Base-by-base conservation (phyloP, 495 filamentous ascomycete species). In the Penicillium daleae region DNA sequence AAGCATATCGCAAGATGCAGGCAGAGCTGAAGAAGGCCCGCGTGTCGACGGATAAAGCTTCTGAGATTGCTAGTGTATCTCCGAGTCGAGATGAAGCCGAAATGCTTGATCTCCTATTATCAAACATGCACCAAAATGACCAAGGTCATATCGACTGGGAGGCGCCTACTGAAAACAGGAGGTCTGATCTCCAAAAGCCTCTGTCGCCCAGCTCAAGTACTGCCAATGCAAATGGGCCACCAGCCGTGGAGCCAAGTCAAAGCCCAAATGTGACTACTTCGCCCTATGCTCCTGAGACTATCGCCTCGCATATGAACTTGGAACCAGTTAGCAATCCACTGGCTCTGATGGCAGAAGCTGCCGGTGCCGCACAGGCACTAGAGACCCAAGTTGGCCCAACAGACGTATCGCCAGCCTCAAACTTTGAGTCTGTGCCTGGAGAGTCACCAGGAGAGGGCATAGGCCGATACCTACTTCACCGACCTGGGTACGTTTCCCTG, bases 291-390 rank as follows among this genome's bases (percentile, higher is more conserved):
- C 48, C 48, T 10, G 48, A 50, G 12, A 50, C 24, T 4, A 29
- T 27, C 24, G 29, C 48, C 21, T 49, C 51, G 27, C 44, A 58
- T 60, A 22, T 9, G 7, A 59, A 44, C 21, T 46, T 32, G 13
- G 70, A 73, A 52, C 66, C 68, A 9, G 56, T 67, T 19, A 71
- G 68, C 39, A 73, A 73, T 40, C 71, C 68, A 12, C 50, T 73
- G 26, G 71, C 66, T 0, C 46, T 71, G 32, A 42, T 73, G 10
- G 68, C 68, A 6, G 62, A 71, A 52, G 71, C 71, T 10, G 68
- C 68, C 3, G 71, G 64, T 17, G 64, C 64, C 10, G 59, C 66
- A 6, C 65, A 70, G n/a, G 52, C 58, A 21, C 29, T 61, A 17
- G 63, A 66, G n/a, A 35, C 50, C 10, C 26, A 42, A 21, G 5